phyloP scores from a whole-genome alignment of 495 filamentous ascomycete genomes.

The Jackrogersella multiformis region DNA sequence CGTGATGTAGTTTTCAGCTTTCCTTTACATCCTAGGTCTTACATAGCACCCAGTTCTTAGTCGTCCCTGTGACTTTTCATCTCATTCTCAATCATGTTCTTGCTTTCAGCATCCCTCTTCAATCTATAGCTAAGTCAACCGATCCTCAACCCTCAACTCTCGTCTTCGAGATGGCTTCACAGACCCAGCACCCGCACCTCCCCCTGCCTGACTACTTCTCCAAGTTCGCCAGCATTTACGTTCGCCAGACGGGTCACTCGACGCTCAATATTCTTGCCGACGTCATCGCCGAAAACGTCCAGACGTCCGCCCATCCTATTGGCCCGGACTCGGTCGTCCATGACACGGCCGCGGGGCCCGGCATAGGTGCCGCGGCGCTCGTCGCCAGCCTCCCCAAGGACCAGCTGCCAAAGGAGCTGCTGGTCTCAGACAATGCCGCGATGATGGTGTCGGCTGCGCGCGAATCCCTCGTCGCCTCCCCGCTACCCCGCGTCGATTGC shows the following conservation, averaged over 20 bases:
- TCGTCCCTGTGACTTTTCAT: not conserved
- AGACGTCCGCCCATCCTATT: constrained; percentile 37
- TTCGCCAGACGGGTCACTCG: constrained; percentile 45
- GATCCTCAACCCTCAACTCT: too few species aligned
- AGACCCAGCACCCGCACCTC: constrained; percentile 23
- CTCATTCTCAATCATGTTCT: not conserved
- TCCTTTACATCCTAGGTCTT: not conserved
- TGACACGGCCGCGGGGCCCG: constrained; percentile 51
- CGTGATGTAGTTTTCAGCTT: not conserved
- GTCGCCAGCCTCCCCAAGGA: constrained; percentile 36
- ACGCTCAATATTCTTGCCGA: constrained; percentile 42
- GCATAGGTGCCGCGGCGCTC: constrained; percentile 45
- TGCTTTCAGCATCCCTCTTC: not conserved
- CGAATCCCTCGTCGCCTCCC: constrained; percentile 33
- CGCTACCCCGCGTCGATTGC: constrained; percentile 29
- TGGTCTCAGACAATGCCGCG: constrained; percentile 43
- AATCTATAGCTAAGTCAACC: not conserved
- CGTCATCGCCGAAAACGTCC: constrained; percentile 36
- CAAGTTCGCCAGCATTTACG: constrained; percentile 42
- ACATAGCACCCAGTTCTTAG: not conserved
- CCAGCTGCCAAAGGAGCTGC: constrained; percentile 37
- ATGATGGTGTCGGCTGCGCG: constrained; percentile 41
- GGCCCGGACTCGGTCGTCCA: constrained; percentile 42
- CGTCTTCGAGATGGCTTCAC: constrained; percentile 33
- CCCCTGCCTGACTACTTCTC: constrained; percentile 47